Conservation (phyloP, 371 early-diverging fungal species). For the Mucor mucedo region DNA sequence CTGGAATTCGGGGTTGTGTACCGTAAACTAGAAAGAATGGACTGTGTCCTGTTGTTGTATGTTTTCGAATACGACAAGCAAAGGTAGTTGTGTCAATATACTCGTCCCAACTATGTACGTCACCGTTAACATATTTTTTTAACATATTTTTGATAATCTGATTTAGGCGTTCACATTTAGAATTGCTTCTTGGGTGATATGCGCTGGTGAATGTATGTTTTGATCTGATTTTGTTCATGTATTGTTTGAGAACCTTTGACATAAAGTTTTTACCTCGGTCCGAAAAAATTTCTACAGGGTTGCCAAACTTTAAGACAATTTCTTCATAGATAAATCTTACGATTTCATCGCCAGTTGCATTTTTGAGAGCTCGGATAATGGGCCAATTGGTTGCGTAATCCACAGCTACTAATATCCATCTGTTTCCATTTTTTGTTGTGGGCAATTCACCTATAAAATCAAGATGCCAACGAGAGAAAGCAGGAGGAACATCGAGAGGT, state of each 20-base stretch:
- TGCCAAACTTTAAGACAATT: slow-evolving; percentile 40
- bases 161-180: slow-evolving; percentile 4
- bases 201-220: slow-evolving; percentile 4
- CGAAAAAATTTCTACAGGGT: slow-evolving; percentile 29
- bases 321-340: slow-evolving; percentile 33
- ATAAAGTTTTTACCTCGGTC: slow-evolving; percentile 33
- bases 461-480: slow-evolving; percentile 33
- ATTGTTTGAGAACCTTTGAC: too few relatives aligned
- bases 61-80: too few relatives aligned
- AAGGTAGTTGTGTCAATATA: too few relatives aligned
- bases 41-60: slow-evolving; percentile 9
- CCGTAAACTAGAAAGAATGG: slow-evolving; percentile 28
- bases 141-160: slow-evolving; percentile 8
- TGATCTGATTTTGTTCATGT: neutral
- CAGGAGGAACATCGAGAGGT: slow-evolving; percentile 9
- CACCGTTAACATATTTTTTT: too few relatives aligned
- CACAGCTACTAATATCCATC: slow-evolving; percentile 39
- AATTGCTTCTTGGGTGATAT: slow-evolving; percentile 7
- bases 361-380: slow-evolving; percentile 23
- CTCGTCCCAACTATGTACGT: too few relatives aligned
- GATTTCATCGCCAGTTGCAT: too few relatives aligned
- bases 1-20: slow-evolving; percentile 21
- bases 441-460: slow-evolving; percentile 33
- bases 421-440: slow-evolving; percentile 21
- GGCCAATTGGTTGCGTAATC: slow-evolving; percentile 49